Conservation (phyloP, 73 alveolate genomes). For the Paramecium primaurelia region DNA sequence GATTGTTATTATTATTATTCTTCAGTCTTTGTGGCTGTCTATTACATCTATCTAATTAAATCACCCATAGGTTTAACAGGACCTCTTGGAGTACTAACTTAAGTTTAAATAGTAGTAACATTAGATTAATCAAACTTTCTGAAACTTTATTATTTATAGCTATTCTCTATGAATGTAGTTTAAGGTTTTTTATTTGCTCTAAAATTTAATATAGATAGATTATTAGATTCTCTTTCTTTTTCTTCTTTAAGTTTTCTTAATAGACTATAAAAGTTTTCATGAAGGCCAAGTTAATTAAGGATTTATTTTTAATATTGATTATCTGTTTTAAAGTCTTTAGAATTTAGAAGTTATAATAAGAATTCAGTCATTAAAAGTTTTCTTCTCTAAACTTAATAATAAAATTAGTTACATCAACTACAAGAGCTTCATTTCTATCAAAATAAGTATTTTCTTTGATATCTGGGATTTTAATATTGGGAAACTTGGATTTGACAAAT, state of each 20-base stretch:
- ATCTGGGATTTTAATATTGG: neutral
- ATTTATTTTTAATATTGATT: neutral
- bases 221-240: neutral
- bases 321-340: neutral
- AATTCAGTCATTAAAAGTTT: neutral
- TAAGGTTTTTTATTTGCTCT: neutral
- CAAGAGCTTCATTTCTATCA: neutral
- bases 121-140: neutral
- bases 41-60: neutral
- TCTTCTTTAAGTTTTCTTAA: neutral
- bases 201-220: neutral
- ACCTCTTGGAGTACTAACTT: conserved; percentile 4
- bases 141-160: neutral
- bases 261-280: neutral
- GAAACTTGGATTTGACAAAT: neutral
- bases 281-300: neutral
- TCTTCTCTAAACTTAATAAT: neutral
- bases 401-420: neutral
- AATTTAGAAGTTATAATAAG: neutral
- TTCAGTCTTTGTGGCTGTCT: neutral
- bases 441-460: neutral
- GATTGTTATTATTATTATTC: neutral
- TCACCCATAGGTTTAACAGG: neutral
- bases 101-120: neutral
- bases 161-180: neutral